Evolutionary conservation across 176 grass and related monocot species (phyloP), one percentile per base, ranked within the genome.

Genomic region (Oryza punctata): DNA sequence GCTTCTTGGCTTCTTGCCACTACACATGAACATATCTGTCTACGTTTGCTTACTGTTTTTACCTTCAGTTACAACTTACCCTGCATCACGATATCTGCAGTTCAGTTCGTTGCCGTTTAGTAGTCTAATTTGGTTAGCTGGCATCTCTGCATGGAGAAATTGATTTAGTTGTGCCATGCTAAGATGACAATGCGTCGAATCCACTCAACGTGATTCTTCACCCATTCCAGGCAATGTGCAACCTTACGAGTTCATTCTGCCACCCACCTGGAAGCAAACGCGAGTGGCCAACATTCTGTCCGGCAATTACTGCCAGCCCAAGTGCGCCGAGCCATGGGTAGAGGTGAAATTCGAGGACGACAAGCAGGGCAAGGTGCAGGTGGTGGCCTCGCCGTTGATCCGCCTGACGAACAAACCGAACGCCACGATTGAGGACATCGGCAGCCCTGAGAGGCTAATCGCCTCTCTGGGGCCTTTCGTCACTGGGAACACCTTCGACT

Each of bases 271-370:
- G 93, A 98, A 98, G 76, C 96, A 98, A 84, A 73, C 85, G 60
- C 79, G 96, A 14, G 86, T 98, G 15, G 93, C 96, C 67, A 98
- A 98, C 87, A 95, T 95, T 81, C 89, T 98, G 59, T 98, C 96
- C 6, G 96, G 96, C 37, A 98, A 93, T 70, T 98, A 98, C 85
- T 98, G 96, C 89, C 96, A 98, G 74, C 96, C 93, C 67, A 98
- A 98, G 80, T 98, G 93, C 43, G 93, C 96, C 2, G 96, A 98
- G 82, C 96, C 96, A 2, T 98, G 96, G 96, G 92, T 98, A 72
- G 96, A 98, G 91, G 96, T 95, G 72, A 98, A 98, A 85, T 98
- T 98, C 77, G 93, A 98, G 84, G 89, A 95, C 63, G 96, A 91
- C 66, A 95, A 81, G 72, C 93, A 98, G 90, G 96, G 96, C 28